Percentiles rank a stretch among this genome's conserved stretches.
Evolutionary conservation across 768 basidiomycete genomes (phyloP).

Genomic region (Obba rivulosa): DNA sequence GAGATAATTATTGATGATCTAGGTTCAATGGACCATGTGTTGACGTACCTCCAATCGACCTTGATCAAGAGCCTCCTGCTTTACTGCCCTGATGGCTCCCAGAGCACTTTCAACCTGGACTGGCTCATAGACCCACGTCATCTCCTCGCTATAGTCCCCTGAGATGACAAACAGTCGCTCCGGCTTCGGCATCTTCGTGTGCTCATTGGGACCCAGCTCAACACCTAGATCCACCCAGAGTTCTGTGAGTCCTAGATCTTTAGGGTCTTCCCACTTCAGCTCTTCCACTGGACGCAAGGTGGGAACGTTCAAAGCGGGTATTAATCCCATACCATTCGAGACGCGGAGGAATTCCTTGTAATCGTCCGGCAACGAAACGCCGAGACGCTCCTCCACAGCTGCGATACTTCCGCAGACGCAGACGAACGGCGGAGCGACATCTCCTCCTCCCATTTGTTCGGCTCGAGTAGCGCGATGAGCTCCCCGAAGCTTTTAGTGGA

Average conservation of each 20-base stretch:
- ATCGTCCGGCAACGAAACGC: background rate
- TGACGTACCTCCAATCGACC: no score
- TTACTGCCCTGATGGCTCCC: no score
- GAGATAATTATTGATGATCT: no score
- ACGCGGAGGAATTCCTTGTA: background rate
- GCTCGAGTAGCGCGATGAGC: background rate
- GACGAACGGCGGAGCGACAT: background rate
- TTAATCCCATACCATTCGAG: background rate
- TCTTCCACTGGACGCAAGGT: background rate
- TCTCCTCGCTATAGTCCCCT: background rate
- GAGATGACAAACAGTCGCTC: background rate
- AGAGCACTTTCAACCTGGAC: no score
- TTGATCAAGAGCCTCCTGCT: no score
- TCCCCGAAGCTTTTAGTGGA: background rate
- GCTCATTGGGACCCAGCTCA: background rate
- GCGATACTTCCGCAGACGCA: background rate
- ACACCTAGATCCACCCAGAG: background rate
- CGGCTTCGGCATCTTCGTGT: background rate
- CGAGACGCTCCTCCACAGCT: background rate
- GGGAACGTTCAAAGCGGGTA: background rate
- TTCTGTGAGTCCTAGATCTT: background rate
- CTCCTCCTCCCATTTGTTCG: background rate
- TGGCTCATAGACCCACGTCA: background rate
- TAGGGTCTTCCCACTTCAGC: background rate
- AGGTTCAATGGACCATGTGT: no score